Conservation (phyloP, 2,329 filamentous ascomycete genomes). For the Westerdykella aurantiaca region DNA sequence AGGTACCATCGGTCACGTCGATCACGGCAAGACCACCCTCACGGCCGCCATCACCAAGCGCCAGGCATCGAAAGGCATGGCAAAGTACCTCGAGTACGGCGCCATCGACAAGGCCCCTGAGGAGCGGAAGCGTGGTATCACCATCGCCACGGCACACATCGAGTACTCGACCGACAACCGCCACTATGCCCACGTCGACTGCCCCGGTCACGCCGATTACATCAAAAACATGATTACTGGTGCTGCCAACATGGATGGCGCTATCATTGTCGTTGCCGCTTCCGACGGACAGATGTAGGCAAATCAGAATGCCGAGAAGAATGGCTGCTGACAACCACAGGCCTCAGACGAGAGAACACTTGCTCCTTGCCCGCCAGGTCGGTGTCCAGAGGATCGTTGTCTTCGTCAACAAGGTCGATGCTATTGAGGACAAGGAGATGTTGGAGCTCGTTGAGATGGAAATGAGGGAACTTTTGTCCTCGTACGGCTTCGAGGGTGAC, state of each 20-base stretch:
- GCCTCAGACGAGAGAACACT: constrained; percentile 96
- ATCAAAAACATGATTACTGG: constrained; percentile 99
- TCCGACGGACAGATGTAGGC: constrained; percentile 92
- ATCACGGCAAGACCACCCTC: constrained; percentile 99
- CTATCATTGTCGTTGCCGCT: constrained; percentile 96
- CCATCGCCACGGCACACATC: constrained; percentile 96
- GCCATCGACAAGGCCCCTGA: constrained; percentile 98
- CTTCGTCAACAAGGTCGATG: constrained; percentile 99
- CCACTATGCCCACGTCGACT: constrained; percentile 99
- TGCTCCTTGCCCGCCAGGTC: constrained; percentile 95
- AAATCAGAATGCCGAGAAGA: neutral
- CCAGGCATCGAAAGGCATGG: constrained; percentile 88
- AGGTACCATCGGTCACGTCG: constrained; percentile 98
- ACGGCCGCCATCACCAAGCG: constrained; percentile 98
- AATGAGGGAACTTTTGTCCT: constrained; percentile 92
- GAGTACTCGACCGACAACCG: constrained; percentile 92
- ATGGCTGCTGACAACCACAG: constrained; percentile 29
- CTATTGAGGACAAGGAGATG: constrained; percentile 97
- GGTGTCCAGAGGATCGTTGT: constrained; percentile 98
- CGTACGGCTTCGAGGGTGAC: constrained; percentile 96
- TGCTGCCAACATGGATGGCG: constrained; percentile 98
- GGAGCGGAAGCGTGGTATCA: constrained; percentile 99
- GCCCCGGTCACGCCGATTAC: constrained; percentile 99
- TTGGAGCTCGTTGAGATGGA: constrained; percentile 99
- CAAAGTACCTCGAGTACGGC: constrained; percentile 94